Percentiles rank a stretch among this genome's conserved stretches.
These are phyloP conservation scores for Arbutus unedo DNA, from an alignment of 148 eudicot species.

Conservation along the genomic window DNA sequence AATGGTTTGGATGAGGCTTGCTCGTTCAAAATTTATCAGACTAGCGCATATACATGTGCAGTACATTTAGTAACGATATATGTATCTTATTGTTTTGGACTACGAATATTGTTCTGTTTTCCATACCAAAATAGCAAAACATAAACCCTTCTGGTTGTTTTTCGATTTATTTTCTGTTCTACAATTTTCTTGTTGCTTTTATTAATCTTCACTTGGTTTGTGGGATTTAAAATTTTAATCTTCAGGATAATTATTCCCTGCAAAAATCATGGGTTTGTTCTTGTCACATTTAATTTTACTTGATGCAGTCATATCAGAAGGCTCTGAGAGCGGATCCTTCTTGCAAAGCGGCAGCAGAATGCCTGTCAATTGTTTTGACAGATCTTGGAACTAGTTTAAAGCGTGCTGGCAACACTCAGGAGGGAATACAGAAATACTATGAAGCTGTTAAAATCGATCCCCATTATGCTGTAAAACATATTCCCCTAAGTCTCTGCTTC, in stretches of 20 bases:
- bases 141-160: background rate
- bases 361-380: slow-evolving; percentile 87
- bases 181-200: background rate
- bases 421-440: slow-evolving; percentile 90
- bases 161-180: background rate
- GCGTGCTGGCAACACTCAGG: slow-evolving; percentile 96
- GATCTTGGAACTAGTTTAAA: slow-evolving; percentile 97
- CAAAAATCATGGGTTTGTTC: background rate
- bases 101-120: background rate
- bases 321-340: slow-evolving; percentile 81
- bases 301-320: slow-evolving; percentile 82
- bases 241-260: background rate
- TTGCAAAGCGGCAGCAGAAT: slow-evolving; percentile 94
- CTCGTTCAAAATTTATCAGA: background rate
- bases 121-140: background rate
- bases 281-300: slow-evolving; percentile 12
- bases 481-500: slow-evolving; percentile 14
- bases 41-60: background rate
- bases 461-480: slow-evolving; percentile 79
- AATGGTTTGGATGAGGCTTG: background rate
- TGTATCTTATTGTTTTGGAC: background rate
- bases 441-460: slow-evolving; percentile 93
- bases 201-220: background rate
- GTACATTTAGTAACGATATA: background rate
- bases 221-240: background rate